Evolutionary conservation across 2,329 filamentous ascomycete genomes (phyloP).

Genomic region (Penicillium sp.): DNA sequence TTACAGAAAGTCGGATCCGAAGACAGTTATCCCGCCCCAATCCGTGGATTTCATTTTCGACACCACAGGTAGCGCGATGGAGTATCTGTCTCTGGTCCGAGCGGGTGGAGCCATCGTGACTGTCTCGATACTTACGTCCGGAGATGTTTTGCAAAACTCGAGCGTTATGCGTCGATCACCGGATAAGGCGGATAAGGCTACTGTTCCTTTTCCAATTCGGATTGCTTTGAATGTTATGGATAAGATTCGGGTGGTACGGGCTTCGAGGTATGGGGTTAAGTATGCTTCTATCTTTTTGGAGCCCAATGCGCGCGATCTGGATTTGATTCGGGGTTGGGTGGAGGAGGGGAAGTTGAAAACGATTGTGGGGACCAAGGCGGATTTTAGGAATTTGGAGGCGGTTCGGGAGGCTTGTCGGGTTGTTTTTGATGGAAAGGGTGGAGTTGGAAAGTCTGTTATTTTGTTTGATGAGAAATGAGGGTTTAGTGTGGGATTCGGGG

Average conservation of each 20-base stretch:
- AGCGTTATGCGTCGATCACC: constrained; percentile 26
- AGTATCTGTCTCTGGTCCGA: constrained; percentile 48
- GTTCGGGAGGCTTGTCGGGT: constrained; percentile 48
- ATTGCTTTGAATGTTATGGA: constrained; percentile 39
- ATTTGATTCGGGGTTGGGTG: constrained; percentile 47
- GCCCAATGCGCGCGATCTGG: constrained; percentile 48
- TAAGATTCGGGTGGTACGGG: constrained; percentile 45
- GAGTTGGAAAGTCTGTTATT: constrained; percentile 49
- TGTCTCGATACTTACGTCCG: constrained; percentile 40
- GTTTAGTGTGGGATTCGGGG: no score
- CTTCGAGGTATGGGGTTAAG: constrained; percentile 50
- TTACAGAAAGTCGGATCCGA: constrained; percentile 50
- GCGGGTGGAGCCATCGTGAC: constrained; percentile 41
- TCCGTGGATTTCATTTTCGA: constrained; percentile 57
- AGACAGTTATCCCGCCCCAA: constrained; percentile 43
- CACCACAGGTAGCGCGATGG: constrained; percentile 49
- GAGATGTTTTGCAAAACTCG: constrained; percentile 35
- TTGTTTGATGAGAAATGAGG: constrained; percentile 3
- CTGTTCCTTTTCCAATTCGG: constrained; percentile 30
- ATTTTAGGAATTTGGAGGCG: constrained; percentile 50
- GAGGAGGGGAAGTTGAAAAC: constrained; percentile 50
- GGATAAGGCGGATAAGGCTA: constrained; percentile 12
- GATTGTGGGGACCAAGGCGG: constrained; percentile 48
- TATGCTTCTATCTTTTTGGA: constrained; percentile 53
- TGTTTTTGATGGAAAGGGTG: constrained; percentile 50